Evolutionary conservation across 163 green algal species (phyloP).

Genomic region (Chlamydomonas reinhardtii): DNA sequence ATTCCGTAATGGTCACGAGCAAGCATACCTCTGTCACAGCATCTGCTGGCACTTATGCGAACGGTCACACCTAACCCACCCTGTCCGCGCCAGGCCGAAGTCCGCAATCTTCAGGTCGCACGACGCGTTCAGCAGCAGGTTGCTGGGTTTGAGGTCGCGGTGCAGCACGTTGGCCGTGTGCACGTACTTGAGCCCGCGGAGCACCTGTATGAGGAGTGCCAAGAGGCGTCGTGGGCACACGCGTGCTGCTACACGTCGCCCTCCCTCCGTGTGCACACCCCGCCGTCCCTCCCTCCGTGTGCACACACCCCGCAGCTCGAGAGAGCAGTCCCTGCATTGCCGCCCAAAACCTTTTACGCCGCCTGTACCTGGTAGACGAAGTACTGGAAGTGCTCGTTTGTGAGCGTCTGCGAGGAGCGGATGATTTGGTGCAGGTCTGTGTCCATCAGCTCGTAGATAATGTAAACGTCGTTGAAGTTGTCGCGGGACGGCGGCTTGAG

Average conservation of each 20-base stretch:
- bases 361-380: constrained; percentile 93
- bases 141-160: constrained; percentile 97
- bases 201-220: constrained; percentile 71
- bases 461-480: constrained; percentile 96
- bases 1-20: too few species aligned
- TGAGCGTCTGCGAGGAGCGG: constrained; percentile 90
- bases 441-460: constrained; percentile 99
- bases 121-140: constrained; percentile 96
- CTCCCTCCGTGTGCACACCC: background rate
- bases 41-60: too few species aligned
- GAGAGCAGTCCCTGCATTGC: background rate
- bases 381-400: constrained; percentile 98
- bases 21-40: too few species aligned
- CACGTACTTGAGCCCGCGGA: constrained; percentile 97
- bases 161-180: constrained; percentile 97
- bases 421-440: constrained; percentile 99
- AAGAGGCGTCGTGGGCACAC: background rate
- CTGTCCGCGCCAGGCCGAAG: constrained; percentile 95
- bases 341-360: background rate
- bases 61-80: constrained; percentile 51
- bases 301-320: background rate
- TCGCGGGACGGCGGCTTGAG: constrained; percentile 70
- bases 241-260: background rate
- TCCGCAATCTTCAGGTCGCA: constrained; percentile 99
- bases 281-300: background rate